Evolutionary conservation across 208 protist species (phyloP).

Genomic region (Leishmania mexicana): DNA sequence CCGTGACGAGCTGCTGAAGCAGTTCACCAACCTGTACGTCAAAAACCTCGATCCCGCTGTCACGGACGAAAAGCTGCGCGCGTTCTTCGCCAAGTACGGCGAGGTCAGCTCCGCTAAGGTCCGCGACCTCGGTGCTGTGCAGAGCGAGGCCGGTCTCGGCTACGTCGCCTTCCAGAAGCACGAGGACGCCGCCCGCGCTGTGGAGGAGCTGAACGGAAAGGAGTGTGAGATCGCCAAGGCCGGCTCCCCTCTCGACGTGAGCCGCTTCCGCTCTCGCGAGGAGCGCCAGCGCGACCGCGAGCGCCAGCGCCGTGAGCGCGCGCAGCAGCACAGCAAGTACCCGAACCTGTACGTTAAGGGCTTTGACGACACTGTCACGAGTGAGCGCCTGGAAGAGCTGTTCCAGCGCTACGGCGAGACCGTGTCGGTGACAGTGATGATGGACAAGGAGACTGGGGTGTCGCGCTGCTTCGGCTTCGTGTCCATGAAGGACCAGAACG

Average conservation of each 20-base stretch:
- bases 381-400: constrained; percentile 94
- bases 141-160: constrained; percentile 92
- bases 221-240: constrained; percentile 78
- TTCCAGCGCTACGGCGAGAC: constrained; percentile 98
- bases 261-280: constrained; percentile 95
- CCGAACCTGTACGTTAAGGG: constrained; percentile 99
- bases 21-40: constrained; percentile 99
- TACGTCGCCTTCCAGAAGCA: constrained; percentile 97
- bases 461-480: constrained; percentile 98
- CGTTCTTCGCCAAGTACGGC: constrained; percentile 95
- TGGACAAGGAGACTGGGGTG: constrained; percentile 90
- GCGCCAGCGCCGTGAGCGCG: constrained; percentile 89
- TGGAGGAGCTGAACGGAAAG: constrained; percentile 90
- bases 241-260: constrained; percentile 94
- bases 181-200: constrained; percentile 91
- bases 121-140: constrained; percentile 87
- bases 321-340: constrained; percentile 92
- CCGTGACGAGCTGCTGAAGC: constrained; percentile 91
- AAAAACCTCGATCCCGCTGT: constrained; percentile 98
- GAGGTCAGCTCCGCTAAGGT: constrained; percentile 97
- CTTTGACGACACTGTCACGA: constrained; percentile 97
- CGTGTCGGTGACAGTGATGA: constrained; percentile 96
- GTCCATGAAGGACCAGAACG: constrained; percentile 95
- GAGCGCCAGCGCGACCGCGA: constrained; percentile 94
- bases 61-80: constrained; percentile 93